Conservation (phyloP, 2,329 filamentous ascomycete species). For the Apiospora phragmitis region DNA sequence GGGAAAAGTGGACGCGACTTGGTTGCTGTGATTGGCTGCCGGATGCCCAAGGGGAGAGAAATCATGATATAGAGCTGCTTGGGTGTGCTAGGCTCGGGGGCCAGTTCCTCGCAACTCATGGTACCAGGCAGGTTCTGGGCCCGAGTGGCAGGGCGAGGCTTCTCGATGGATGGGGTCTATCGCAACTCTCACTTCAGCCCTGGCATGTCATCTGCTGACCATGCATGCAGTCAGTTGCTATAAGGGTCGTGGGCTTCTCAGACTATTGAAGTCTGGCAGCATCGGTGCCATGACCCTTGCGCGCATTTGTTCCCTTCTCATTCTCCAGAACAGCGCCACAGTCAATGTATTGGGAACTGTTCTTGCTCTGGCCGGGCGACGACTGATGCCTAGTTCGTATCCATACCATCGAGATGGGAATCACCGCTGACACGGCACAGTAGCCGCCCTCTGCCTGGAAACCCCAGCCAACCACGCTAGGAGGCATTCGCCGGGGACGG, state of each 20-base stretch:
- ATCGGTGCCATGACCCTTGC: background rate
- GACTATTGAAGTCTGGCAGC: background rate
- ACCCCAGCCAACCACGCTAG: background rate
- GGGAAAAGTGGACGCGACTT: background rate
- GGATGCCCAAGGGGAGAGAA: background rate
- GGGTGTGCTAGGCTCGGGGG: background rate
- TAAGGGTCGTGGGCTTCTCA: background rate
- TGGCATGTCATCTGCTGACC: conserved; percentile 6
- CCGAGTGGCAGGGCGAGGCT: background rate
- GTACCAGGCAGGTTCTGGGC: background rate
- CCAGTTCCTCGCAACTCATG: background rate
- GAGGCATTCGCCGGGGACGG: too few species aligned
- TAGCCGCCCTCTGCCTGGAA: background rate
- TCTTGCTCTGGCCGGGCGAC: background rate
- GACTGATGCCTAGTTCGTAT: background rate
- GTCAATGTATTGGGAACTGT: background rate
- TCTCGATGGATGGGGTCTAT: background rate
- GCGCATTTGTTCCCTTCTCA: too few species aligned
- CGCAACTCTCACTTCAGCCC: background rate
- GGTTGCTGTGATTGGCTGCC: background rate
- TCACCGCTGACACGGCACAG: background rate
- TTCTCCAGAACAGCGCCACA: background rate
- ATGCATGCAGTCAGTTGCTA: background rate
- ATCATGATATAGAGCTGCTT: background rate
- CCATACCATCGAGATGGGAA: background rate